phyloP scores from a whole-genome alignment of 257 asterid species.

The Fraxinus quadrangulata region DNA sequence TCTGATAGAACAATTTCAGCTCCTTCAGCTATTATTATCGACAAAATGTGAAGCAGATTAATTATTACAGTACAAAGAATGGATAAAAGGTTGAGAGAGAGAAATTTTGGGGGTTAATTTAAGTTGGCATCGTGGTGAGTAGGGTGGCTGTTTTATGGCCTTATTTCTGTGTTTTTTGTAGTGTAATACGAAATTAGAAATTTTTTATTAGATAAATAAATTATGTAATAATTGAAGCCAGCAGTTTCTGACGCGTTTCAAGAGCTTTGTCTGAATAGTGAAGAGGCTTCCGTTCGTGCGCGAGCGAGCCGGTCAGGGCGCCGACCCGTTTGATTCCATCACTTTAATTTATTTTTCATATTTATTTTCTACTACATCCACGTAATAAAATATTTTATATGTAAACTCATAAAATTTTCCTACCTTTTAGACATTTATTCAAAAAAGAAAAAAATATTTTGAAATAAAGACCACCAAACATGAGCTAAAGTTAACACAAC shows the following conservation, averaged over 20 bases:
- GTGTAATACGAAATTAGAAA: neutral
- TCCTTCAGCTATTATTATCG: neutral
- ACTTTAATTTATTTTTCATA: too few relatives aligned
- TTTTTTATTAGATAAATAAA: neutral
- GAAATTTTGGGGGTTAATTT: neutral
- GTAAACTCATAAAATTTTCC: too few relatives aligned
- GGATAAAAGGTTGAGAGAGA: neutral
- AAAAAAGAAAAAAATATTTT: too few relatives aligned
- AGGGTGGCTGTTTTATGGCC: too few relatives aligned
- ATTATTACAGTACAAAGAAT: conserved; percentile 1
- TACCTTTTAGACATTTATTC: too few relatives aligned
- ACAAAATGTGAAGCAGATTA: conserved; percentile 23
- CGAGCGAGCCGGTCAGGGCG: neutral
- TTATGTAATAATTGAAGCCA: neutral
- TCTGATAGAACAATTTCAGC: neutral
- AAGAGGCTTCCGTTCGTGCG: neutral
- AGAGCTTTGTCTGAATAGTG: neutral
- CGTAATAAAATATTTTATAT: too few relatives aligned
- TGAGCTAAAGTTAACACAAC: too few relatives aligned
- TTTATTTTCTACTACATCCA: too few relatives aligned
- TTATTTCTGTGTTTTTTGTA: neutral
- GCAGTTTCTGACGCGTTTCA: neutral
- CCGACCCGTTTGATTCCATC: too few relatives aligned
- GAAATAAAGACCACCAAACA: too few relatives aligned
- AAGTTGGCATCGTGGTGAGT: neutral